Conservation (phyloP, 2,329 filamentous ascomycete species). For the Aschersonia sp. region DNA sequence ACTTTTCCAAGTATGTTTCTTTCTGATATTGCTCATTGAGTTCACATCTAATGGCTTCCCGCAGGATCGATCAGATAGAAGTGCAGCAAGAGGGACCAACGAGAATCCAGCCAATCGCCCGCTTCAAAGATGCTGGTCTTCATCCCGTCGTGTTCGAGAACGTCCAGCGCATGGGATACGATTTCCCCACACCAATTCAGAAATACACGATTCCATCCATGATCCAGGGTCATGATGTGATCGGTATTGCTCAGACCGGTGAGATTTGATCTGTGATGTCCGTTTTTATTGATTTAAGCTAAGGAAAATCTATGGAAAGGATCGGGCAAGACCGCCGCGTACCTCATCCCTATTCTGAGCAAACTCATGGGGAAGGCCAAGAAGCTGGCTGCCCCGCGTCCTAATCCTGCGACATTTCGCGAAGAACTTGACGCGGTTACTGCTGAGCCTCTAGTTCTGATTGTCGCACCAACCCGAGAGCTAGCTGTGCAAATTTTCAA, state of each 20-base stretch:
- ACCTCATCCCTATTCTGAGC: conserved; percentile 76
- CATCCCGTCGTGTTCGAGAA: conserved; percentile 78
- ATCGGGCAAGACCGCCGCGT: conserved; percentile 92
- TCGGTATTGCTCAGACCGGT: conserved; percentile 90
- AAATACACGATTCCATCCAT: conserved; percentile 73
- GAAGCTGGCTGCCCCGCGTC: conserved; percentile 67
- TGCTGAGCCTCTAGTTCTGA: conserved; percentile 77
- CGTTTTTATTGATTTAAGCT: neutral
- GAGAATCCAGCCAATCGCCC: conserved; percentile 34
- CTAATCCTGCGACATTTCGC: conserved; percentile 44
- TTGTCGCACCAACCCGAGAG: conserved; percentile 80
- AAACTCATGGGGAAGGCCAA: conserved; percentile 93
- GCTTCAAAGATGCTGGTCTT: conserved; percentile 64
- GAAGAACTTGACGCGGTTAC: conserved; percentile 35
- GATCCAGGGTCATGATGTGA: conserved; percentile 61
- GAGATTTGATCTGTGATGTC: conserved; percentile 15
- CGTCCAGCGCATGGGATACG: conserved; percentile 57
- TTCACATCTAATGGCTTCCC: neutral
- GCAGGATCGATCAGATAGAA: conserved; percentile 38
- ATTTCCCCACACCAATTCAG: conserved; percentile 72
- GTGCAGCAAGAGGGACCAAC: conserved; percentile 42
- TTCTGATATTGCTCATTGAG: neutral
- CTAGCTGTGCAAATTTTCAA: conserved; percentile 91
- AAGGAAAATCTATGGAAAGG: conserved; percentile 34
- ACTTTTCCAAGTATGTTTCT: conserved; percentile 45